Evolutionary conservation across 2,329 filamentous ascomycete genomes (phyloP).

Genomic region (Lachnum nothofagi): DNA sequence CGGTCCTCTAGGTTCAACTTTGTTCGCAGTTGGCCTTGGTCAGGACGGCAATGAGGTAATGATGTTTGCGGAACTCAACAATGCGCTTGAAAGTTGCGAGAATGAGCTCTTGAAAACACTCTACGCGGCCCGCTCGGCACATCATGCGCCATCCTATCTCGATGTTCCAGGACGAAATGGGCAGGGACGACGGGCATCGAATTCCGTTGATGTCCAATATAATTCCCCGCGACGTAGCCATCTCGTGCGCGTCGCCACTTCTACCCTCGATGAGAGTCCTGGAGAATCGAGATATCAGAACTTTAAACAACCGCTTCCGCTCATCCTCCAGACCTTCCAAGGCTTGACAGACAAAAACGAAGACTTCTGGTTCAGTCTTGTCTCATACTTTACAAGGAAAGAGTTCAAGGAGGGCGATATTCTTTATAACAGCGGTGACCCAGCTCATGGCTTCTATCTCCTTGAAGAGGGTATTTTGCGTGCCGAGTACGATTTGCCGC

Average conservation of each 20-base stretch:
- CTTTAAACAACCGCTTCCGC: constrained; percentile 82
- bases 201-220: constrained; percentile 49
- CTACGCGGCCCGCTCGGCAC: constrained; percentile 54
- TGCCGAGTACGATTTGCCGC: constrained; percentile 84
- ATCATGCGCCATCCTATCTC: constrained; percentile 35
- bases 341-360: constrained; percentile 80
- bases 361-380: constrained; percentile 87
- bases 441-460: constrained; percentile 80
- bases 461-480: constrained; percentile 84
- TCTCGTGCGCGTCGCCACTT: constrained; percentile 71
- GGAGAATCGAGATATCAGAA: constrained; percentile 67
- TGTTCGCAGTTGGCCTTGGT: constrained; percentile 79
- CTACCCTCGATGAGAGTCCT: constrained; percentile 62
- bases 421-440: constrained; percentile 72
- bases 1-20: constrained; percentile 68
- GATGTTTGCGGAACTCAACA: constrained; percentile 85
- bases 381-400: constrained; percentile 67
- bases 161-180: constrained; percentile 20
- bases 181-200: constrained; percentile 23
- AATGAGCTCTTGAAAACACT: constrained; percentile 84
- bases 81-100: constrained; percentile 87
- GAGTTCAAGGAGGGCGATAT: constrained; percentile 65
- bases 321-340: constrained; percentile 94
- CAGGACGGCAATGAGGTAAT: constrained; percentile 68
- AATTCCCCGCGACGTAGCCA: constrained; percentile 78